phyloP scores from a whole-genome alignment of 805 yeast species.

The Suhomyces vadensis region DNA sequence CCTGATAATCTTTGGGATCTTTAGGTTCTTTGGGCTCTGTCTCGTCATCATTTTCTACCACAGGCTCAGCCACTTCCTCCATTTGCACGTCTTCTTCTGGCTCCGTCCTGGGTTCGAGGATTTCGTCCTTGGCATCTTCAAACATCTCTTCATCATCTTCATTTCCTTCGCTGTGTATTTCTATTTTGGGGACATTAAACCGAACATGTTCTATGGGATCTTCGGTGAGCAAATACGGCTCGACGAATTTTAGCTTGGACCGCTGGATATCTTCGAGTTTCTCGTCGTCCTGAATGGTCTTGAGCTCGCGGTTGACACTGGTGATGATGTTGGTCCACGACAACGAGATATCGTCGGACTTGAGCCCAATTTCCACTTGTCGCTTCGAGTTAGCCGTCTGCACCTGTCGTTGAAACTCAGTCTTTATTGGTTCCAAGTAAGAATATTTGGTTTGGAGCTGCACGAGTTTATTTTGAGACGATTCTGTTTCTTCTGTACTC shows the following conservation, averaged over 20 bases:
- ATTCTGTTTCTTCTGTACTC: background rate
- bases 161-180: background rate
- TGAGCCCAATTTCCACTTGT: constrained; percentile 9
- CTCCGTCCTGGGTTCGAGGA: background rate
- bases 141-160: background rate
- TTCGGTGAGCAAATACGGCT: constrained; percentile 53
- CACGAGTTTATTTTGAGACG: background rate
- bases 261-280: constrained; percentile 37
- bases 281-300: constrained; percentile 32
- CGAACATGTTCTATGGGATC: constrained; percentile 47
- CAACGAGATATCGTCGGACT: constrained; percentile 9
- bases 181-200: constrained; percentile 26
- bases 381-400: constrained; percentile 12
- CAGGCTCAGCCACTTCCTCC: constrained; percentile 13
- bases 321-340: constrained; percentile 32
- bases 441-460: constrained; percentile 16
- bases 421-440: constrained; percentile 34
- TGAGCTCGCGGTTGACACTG: constrained; percentile 35
- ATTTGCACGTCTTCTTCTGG: constrained; percentile 6
- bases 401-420: constrained; percentile 30
- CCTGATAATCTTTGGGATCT: constrained; percentile 5
- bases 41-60: constrained; percentile 14
- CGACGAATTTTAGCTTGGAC: constrained; percentile 46
- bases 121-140: constrained; percentile 8
- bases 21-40: background rate